Conservation (phyloP, 352 stramenopile species). For the Globisporangium cederbergense region DNA sequence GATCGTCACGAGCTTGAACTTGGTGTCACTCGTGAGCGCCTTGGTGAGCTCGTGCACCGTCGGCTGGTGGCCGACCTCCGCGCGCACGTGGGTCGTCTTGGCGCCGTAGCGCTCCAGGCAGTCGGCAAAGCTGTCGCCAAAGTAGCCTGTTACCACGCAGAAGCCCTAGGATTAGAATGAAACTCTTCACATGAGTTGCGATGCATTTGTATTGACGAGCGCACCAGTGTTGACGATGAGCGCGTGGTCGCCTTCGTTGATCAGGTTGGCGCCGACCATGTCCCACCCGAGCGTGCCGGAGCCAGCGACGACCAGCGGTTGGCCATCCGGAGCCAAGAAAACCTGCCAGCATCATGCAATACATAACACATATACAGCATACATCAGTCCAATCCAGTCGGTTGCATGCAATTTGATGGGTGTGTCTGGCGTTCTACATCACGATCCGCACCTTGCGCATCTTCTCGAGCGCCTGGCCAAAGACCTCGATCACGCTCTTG, state of each 20-base stretch:
- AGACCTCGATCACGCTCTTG: constrained; percentile 72
- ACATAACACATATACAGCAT: neutral
- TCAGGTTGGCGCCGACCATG: constrained; percentile 76
- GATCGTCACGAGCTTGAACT: constrained; percentile 71
- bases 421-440: too few relatives aligned
- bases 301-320: constrained; percentile 64
- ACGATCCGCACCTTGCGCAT: constrained; percentile 46
- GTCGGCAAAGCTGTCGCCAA: constrained; percentile 67
- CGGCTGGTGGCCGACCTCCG: constrained; percentile 52
- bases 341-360: constrained; percentile 17
- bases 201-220: neutral
- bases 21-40: constrained; percentile 30
- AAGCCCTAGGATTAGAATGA: neutral
- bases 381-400: neutral
- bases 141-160: constrained; percentile 39
- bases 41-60: constrained; percentile 44
- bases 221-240: constrained; percentile 69
- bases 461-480: constrained; percentile 76
- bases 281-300: constrained; percentile 76
- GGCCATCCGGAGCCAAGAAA: constrained; percentile 63
- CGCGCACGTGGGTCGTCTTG: constrained; percentile 53
- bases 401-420: neutral
- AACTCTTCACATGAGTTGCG: neutral
- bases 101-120: constrained; percentile 70
- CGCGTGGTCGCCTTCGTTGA: constrained; percentile 59